Percentiles rank a stretch among this genome's conserved stretches.
phyloP scores from a whole-genome alignment of 306 rosid species.

The Prinsepia uniflora region DNA sequence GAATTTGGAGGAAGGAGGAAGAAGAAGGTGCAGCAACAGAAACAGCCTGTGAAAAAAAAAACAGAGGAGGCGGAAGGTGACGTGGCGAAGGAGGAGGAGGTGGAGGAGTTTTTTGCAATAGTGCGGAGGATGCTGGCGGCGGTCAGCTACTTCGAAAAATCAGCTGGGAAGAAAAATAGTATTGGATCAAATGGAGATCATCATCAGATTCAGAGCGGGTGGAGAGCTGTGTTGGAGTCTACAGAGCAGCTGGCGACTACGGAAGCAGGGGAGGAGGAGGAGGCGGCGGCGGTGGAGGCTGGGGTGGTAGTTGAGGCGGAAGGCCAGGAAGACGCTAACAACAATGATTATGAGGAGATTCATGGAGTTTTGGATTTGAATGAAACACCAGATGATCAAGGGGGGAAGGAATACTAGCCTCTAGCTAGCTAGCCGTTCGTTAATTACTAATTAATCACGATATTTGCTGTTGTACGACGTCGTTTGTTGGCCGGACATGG shows the following conservation, averaged over 20 bases:
- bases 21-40: slow-evolving; percentile 12
- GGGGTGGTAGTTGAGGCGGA: background rate
- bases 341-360: background rate
- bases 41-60: background rate
- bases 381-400: slow-evolving; percentile 39
- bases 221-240: slow-evolving; percentile 13
- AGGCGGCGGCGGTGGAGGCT: background rate
- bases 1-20: slow-evolving; percentile 19
- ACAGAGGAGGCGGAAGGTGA: background rate
- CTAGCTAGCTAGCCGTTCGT: background rate
- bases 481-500: background rate
- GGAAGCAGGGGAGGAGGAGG: background rate
- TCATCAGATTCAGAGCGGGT: slow-evolving; percentile 1
- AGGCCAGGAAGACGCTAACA: background rate
- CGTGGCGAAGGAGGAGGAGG: slow-evolving; percentile 55
- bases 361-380: slow-evolving; percentile 40
- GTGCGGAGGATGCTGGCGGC: slow-evolving; percentile 68
- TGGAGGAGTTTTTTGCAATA: slow-evolving; percentile 72
- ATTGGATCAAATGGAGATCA: slow-evolving; percentile 25
- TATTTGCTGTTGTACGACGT: background rate
- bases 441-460: background rate
- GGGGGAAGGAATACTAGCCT: no score
- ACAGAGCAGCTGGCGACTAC: background rate
- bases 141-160: slow-evolving; percentile 51
- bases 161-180: slow-evolving; percentile 24